These are phyloP conservation scores for Hypomyces rosellus DNA, from an alignment of 2,329 filamentous ascomycete species.

Conservation along the genomic window DNA sequence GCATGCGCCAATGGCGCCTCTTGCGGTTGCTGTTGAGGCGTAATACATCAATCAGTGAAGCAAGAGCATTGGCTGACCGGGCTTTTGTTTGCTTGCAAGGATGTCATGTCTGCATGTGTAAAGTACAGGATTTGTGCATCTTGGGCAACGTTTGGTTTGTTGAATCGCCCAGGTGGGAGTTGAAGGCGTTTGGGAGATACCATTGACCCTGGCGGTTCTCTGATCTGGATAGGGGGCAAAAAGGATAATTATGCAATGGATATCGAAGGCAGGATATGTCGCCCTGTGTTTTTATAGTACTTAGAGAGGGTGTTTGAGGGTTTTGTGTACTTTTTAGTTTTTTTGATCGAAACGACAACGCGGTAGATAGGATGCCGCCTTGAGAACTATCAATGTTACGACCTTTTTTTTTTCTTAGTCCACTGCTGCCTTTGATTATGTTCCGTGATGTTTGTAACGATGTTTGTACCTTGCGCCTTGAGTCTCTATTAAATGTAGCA, in stretches of 20 bases:
- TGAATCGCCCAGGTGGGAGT: slow-evolving; percentile 26
- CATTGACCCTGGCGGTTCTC: slow-evolving; percentile 24
- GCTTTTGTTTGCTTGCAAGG: slow-evolving; percentile 14
- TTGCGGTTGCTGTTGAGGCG: slow-evolving; percentile 33
- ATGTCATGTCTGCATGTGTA: slow-evolving; percentile 25
- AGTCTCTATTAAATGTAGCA: no score
- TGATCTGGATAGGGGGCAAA: slow-evolving; percentile 18
- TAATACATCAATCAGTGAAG: slow-evolving; percentile 16
- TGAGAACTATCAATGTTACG: background rate
- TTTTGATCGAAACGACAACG: background rate
- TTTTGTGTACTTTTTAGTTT: background rate
- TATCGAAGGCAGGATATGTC: slow-evolving; percentile 7
- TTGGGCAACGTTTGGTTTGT: slow-evolving; percentile 22
- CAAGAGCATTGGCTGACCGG: slow-evolving; percentile 1
- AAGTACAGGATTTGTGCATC: slow-evolving; percentile 30
- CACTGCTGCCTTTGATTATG: no score
- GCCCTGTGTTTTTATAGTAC: slow-evolving; percentile 1
- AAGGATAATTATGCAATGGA: slow-evolving; percentile 12
- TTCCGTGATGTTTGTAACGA: no score
- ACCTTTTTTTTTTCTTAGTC: no score
- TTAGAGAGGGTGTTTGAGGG: slow-evolving; percentile 8
- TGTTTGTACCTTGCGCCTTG: no score
- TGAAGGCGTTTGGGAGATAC: slow-evolving; percentile 36
- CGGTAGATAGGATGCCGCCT: background rate
- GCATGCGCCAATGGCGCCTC: slow-evolving; percentile 23